These are phyloP conservation scores for Dendrothele bispora DNA, from an alignment of 768 basidiomycete genomes.

Conservation along the genomic window DNA sequence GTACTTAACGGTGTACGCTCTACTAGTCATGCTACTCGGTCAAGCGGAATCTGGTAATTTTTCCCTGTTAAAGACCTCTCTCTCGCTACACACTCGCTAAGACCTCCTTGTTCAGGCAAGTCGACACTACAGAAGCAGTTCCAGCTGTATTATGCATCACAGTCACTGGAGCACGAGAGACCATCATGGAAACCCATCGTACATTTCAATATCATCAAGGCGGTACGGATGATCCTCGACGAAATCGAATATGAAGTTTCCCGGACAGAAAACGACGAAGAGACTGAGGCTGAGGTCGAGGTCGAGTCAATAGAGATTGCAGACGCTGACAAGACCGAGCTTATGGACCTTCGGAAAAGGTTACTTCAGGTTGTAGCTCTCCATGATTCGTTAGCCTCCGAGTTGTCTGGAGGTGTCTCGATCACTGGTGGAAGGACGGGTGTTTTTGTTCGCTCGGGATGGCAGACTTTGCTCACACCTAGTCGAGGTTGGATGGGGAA, in stretches of 20 bases:
- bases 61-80: too few relatives aligned
- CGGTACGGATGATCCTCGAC: slow-evolving; percentile 70
- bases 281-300: slow-evolving; percentile 18
- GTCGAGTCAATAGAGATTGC: too few relatives aligned
- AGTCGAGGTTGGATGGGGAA: slow-evolving; percentile 27
- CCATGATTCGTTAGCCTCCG: slow-evolving; percentile 66
- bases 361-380: slow-evolving; percentile 65
- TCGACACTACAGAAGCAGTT: slow-evolving; percentile 86
- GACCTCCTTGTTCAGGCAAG: too few relatives aligned
- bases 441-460: slow-evolving; percentile 69
- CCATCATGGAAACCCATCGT: slow-evolving; percentile 79
- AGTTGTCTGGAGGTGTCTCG: slow-evolving; percentile 64
- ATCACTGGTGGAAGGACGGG: slow-evolving; percentile 60
- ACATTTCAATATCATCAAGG: slow-evolving; percentile 83
- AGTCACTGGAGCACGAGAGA: slow-evolving; percentile 67
- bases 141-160: slow-evolving; percentile 75
- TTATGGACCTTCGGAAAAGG: slow-evolving; percentile 51
- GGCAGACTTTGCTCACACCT: slow-evolving; percentile 59
- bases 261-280: slow-evolving; percentile 20
- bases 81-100: too few relatives aligned
- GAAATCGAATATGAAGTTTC: slow-evolving; percentile 64
- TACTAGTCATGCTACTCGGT: too few relatives aligned
- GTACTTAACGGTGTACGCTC: too few relatives aligned
- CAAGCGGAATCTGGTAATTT: too few relatives aligned
- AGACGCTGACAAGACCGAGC: slow-evolving; percentile 40